These are phyloP conservation scores for Alternaria metachromatica DNA, from an alignment of 2,329 filamentous ascomycete genomes.

Conservation along the genomic window DNA sequence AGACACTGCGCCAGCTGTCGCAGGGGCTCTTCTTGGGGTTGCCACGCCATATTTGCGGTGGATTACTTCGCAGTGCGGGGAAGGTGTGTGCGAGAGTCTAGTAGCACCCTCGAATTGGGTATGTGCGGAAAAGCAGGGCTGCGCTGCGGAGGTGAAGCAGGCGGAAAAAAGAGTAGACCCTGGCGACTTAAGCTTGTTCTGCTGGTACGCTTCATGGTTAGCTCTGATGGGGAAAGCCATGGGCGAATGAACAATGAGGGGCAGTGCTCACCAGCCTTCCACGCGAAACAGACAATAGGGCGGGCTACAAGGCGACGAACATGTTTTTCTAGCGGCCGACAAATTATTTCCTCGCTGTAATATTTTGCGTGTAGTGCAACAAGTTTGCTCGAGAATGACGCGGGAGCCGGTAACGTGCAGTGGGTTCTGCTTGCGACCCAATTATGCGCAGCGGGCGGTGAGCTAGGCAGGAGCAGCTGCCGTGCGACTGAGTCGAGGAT, in stretches of 20 bases:
- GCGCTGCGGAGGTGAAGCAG: slow-evolving; percentile 16
- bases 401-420: slow-evolving; percentile 36
- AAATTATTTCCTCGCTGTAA: slow-evolving; percentile 20
- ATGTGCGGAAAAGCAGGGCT: slow-evolving; percentile 6
- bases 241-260: slow-evolving; percentile 28
- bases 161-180: slow-evolving; percentile 17
- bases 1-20: slow-evolving; percentile 87
- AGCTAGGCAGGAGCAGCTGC: slow-evolving; percentile 27
- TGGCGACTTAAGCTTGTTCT: slow-evolving; percentile 40
- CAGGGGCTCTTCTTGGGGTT: slow-evolving; percentile 85
- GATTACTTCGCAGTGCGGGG: slow-evolving; percentile 22
- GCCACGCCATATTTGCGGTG: slow-evolving; percentile 77
- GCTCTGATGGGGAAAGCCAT: slow-evolving; percentile 33
- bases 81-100: slow-evolving; percentile 12
- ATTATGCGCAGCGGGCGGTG: slow-evolving; percentile 22
- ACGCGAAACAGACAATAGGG: slow-evolving; percentile 26
- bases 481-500: slow-evolving; percentile 32
- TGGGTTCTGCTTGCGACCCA: slow-evolving; percentile 22
- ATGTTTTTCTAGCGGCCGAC: slow-evolving; percentile 19
- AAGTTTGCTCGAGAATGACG: slow-evolving; percentile 44
- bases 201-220: slow-evolving; percentile 41
- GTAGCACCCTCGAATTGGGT: slow-evolving; percentile 7
- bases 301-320: slow-evolving; percentile 43
- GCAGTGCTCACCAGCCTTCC: slow-evolving; percentile 37
- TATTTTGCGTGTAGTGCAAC: slow-evolving; percentile 30